Percentiles rank a stretch among this genome's conserved stretches.
phyloP scores from a whole-genome alignment of 2,329 filamentous ascomycete species.

The Acarospora socialis region DNA sequence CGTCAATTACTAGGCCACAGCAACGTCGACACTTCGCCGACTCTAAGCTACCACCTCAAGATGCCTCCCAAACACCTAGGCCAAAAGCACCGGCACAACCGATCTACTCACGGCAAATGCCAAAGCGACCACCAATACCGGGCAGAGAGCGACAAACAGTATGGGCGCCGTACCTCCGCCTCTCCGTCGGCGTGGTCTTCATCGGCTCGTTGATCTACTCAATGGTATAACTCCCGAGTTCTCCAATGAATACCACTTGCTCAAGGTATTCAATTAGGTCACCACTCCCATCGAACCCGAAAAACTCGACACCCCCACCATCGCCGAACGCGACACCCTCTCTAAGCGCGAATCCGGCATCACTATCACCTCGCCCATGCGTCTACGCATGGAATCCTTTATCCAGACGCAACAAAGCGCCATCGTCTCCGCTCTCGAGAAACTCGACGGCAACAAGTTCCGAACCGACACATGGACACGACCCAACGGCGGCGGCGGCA shows the following conservation, averaged over 20 bases:
- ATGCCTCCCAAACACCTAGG: neutral
- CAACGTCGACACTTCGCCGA: neutral
- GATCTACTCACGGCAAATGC: no score
- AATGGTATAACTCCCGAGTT: constrained; percentile 26
- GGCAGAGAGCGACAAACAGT: constrained; percentile 23
- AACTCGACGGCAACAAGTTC: constrained; percentile 67
- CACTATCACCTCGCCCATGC: constrained; percentile 75
- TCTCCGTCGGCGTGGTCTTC: constrained; percentile 35
- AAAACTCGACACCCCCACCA: constrained; percentile 47
- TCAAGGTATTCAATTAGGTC: no score
- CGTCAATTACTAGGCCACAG: neutral
- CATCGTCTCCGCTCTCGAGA: constrained; percentile 71
- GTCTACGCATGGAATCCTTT: constrained; percentile 90
- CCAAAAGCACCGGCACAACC: neutral
- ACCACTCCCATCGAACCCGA: constrained; percentile 24
- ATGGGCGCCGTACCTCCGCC: constrained; percentile 32
- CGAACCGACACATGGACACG: constrained; percentile 74
- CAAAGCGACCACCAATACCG: no score
- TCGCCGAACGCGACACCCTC: constrained; percentile 73
- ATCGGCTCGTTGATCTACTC: constrained; percentile 36
- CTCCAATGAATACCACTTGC: constrained; percentile 13
- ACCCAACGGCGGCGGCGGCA: constrained; percentile 79
- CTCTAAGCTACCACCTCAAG: constrained; percentile 3
- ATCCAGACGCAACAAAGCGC: constrained; percentile 84
- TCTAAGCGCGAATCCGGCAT: constrained; percentile 67